A percentile compares a stretch with the other conserved stretches of the same genome.
phyloP scores from a whole-genome alignment of 140 eudicot genomes.

The Flaveria floridana region DNA sequence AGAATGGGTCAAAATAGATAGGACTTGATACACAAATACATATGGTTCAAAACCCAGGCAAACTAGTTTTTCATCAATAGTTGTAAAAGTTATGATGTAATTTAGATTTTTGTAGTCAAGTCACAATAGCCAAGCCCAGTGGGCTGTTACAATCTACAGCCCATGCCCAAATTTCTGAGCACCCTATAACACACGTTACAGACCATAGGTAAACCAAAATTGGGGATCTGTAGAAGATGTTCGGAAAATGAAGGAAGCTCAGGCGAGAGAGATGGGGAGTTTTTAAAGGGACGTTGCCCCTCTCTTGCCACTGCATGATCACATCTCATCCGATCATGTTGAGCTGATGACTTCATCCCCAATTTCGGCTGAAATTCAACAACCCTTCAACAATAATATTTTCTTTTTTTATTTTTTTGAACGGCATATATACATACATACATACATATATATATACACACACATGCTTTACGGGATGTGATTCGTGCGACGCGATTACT shows the following conservation, averaged over 20 bases:
- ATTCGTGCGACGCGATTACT: not conserved
- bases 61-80: too few relatives aligned
- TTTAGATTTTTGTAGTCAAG: too few relatives aligned
- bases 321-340: slow-evolving; percentile 34
- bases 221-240: slow-evolving; percentile 37
- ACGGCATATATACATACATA: too few relatives aligned
- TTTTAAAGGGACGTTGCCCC: slow-evolving; percentile 48
- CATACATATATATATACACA: too few relatives aligned
- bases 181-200: not conserved
- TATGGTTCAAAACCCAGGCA: too few relatives aligned
- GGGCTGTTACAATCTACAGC: too few relatives aligned
- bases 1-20: too few relatives aligned
- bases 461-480: not conserved
- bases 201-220: not conserved
- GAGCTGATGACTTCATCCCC: slow-evolving; percentile 38
- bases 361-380: slow-evolving; percentile 18
- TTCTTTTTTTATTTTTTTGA: too few relatives aligned
- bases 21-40: too few relatives aligned
- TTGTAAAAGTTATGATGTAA: too few relatives aligned
- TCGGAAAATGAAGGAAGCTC: slow-evolving; percentile 42
- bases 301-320: slow-evolving; percentile 34
- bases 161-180: not conserved
- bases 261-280: slow-evolving; percentile 38
- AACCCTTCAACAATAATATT: slow-evolving; percentile 21
- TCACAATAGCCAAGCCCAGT: too few relatives aligned